phyloP scores from a whole-genome alignment of 1,284 basidiomycete species.

The Moniliophthora roreri region DNA sequence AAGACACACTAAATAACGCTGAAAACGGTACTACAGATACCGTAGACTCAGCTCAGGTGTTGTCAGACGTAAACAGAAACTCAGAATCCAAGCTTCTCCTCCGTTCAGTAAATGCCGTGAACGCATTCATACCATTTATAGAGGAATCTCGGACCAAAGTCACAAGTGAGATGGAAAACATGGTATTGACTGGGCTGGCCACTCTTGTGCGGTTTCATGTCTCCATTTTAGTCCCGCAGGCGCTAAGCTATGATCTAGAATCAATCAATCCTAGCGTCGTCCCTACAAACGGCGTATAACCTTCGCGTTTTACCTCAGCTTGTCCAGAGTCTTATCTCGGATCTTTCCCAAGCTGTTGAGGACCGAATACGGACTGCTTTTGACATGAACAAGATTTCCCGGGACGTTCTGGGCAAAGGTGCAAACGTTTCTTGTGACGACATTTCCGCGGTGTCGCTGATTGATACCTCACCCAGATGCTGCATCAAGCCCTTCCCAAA shows the following conservation, averaged over 20 bases:
- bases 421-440: slow-evolving; percentile 14
- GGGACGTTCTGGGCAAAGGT: slow-evolving; percentile 81
- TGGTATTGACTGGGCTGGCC: slow-evolving; percentile 78
- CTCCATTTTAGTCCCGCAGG: slow-evolving; percentile 2
- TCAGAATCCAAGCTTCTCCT: slow-evolving; percentile 45
- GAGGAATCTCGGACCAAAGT: slow-evolving; percentile 69
- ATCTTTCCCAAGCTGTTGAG: slow-evolving; percentile 85
- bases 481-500: slow-evolving; percentile 30
- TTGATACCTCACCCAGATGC: slow-evolving; percentile 33
- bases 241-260: slow-evolving; percentile 50
- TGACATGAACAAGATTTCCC: slow-evolving; percentile 83
- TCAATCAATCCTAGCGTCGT: slow-evolving; percentile 85
- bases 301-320: slow-evolving; percentile 82
- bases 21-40: not conserved
- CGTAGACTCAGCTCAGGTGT: slow-evolving; percentile 18
- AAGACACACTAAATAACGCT: slow-evolving; percentile 10
- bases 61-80: not conserved
- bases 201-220: slow-evolving; percentile 55
- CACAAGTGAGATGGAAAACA: slow-evolving; percentile 83
- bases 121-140: slow-evolving; percentile 69
- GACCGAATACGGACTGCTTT: slow-evolving; percentile 81
- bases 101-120: slow-evolving; percentile 69
- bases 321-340: slow-evolving; percentile 76
- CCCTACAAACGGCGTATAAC: slow-evolving; percentile 94
- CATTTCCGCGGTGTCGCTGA: slow-evolving; percentile 5